phyloP scores from a whole-genome alignment of 2,329 filamentous ascomycete genomes.

The Diplodia scrobiculata region DNA sequence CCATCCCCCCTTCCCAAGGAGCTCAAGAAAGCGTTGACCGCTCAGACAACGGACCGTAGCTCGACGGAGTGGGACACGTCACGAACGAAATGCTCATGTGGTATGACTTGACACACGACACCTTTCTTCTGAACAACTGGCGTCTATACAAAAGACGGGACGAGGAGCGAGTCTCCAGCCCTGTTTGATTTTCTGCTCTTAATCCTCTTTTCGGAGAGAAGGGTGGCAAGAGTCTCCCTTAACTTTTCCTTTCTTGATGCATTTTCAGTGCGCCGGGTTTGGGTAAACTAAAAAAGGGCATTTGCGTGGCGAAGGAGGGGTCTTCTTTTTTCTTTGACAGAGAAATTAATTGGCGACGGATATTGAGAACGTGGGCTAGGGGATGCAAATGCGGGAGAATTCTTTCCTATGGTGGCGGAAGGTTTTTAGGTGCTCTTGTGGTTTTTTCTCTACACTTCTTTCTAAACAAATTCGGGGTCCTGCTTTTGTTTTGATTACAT shows the following conservation, averaged over 20 bases:
- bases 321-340: constrained; percentile 9
- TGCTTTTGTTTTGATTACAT: not conserved
- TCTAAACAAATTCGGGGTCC: constrained; percentile 16
- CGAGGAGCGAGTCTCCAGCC: constrained; percentile 14
- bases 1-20: not conserved
- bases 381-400: constrained; percentile 18
- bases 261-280: constrained; percentile 30
- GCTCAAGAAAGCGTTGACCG: not conserved
- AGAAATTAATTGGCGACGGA: constrained; percentile 21
- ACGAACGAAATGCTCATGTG: constrained; percentile 25
- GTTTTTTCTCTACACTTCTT: constrained; percentile 11
- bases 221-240: constrained; percentile 16
- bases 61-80: constrained; percentile 5
- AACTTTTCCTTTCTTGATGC: constrained; percentile 27
- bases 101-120: constrained; percentile 29
- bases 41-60: not conserved
- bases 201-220: constrained; percentile 17
- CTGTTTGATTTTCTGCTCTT: constrained; percentile 26
- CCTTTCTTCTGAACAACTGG: constrained; percentile 21
- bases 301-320: constrained; percentile 28
- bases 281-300: constrained; percentile 28
- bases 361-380: constrained; percentile 4
- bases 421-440: not conserved
- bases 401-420: constrained; percentile 3
- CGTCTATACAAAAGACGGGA: constrained; percentile 23